Percentiles rank a stretch among this genome's conserved stretches.
Conservation (phyloP, 2,329 filamentous ascomycete species). For the Pseudopyrenochaeta lycopersici region DNA sequence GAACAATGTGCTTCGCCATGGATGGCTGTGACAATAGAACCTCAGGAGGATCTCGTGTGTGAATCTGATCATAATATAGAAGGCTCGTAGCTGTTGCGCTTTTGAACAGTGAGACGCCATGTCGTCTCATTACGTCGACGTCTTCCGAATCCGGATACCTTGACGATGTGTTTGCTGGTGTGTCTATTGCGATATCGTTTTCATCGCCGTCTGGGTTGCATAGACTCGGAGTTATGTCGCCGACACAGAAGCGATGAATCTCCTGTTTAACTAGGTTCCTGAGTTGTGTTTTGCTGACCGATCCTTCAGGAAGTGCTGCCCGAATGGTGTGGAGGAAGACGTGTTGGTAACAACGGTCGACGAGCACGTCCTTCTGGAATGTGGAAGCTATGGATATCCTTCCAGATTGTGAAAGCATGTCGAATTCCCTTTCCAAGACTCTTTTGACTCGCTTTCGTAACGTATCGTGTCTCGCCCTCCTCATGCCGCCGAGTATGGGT, state of each 20-base stretch:
- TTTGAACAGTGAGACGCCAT: background rate
- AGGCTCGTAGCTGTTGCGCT: background rate
- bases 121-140: background rate
- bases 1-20: conserved; percentile 6
- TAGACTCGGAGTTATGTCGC: background rate
- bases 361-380: background rate
- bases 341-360: conserved; percentile 6
- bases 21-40: background rate
- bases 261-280: background rate
- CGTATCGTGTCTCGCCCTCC: background rate
- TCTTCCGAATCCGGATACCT: background rate
- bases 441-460: conserved; percentile 1
- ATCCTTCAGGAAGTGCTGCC: background rate
- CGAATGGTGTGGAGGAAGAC: conserved; percentile 7
- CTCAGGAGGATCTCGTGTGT: background rate
- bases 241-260: background rate
- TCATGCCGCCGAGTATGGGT: background rate
- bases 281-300: background rate
- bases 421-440: conserved; percentile 1
- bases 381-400: background rate
- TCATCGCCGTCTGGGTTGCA: background rate
- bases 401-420: background rate
- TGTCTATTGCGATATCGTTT: background rate
- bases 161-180: background rate
- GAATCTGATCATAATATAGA: conserved; percentile 4